These are phyloP conservation scores for Clitoria ternatea DNA, from an alignment of 306 rosid species.

Conservation along the genomic window DNA sequence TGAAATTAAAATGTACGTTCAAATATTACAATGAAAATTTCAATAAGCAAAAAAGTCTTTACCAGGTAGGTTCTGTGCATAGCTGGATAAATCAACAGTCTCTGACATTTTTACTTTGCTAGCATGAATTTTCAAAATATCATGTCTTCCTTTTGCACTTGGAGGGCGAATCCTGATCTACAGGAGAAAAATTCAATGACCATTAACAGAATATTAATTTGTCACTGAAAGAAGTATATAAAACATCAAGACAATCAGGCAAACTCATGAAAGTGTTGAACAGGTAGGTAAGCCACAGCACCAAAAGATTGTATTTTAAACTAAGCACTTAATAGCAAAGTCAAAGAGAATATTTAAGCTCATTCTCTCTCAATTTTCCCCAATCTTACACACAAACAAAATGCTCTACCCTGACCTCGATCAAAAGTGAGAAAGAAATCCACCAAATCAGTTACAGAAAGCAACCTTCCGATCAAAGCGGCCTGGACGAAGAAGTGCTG, in stretches of 20 bases:
- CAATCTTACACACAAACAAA: neutral
- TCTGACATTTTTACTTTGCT: constrained; percentile 93
- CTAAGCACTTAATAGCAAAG: constrained; percentile 17
- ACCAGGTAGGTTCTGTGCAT: constrained; percentile 93
- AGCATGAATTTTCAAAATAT: constrained; percentile 87
- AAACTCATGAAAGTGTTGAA: neutral
- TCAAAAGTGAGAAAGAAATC: constrained; percentile 21
- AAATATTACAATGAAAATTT: constrained; percentile 22
- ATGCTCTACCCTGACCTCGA: constrained; percentile 8
- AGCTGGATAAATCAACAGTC: constrained; percentile 79
- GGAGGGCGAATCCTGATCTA: constrained; percentile 92
- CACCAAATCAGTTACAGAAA: constrained; percentile 28
- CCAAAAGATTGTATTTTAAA: neutral
- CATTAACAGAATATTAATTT: constrained; percentile 24
- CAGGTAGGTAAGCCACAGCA: neutral
- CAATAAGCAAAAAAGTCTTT: constrained; percentile 17
- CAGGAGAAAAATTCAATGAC: constrained; percentile 29
- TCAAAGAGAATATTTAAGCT: neutral
- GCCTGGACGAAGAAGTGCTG: constrained; percentile 99
- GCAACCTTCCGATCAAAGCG: constrained; percentile 98
- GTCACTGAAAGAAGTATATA: constrained; percentile 19
- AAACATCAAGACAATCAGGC: constrained; percentile 20
- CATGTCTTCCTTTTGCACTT: constrained; percentile 78
- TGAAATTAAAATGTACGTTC: constrained; percentile 32
- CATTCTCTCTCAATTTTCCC: constrained; percentile 13